Conservation (phyloP, 768 basidiomycete genomes). For the Kwoniella heveanensis region DNA sequence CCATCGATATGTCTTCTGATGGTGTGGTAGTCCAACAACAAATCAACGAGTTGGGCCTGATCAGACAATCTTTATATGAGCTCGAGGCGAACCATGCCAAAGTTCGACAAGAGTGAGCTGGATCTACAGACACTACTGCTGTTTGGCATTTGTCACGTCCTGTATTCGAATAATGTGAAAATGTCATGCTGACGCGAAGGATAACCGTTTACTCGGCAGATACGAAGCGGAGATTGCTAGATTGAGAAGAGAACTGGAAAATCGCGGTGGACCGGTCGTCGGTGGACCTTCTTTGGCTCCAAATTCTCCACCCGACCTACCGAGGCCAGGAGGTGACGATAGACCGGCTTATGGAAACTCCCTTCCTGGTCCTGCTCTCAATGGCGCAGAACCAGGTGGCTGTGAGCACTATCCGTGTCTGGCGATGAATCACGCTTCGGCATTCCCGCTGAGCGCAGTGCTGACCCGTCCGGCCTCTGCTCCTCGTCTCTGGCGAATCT, state of each 20-base stretch:
- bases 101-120: slow-evolving; percentile 66
- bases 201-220: slow-evolving; percentile 27
- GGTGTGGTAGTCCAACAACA: slow-evolving; percentile 61
- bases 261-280: slow-evolving; percentile 35
- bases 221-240: slow-evolving; percentile 82
- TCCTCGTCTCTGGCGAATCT: not conserved
- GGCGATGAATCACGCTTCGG: no score
- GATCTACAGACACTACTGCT: not conserved
- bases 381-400: slow-evolving; percentile 55
- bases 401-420: slow-evolving; percentile 48
- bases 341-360: slow-evolving; percentile 50
- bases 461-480: not conserved
- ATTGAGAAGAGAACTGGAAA: slow-evolving; percentile 69
- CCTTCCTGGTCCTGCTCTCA: slow-evolving; percentile 56
- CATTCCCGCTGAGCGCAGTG: no score
- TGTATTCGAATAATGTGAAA: no score
- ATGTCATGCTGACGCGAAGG: not conserved
- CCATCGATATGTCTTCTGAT: not conserved
- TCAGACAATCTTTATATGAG: slow-evolving; percentile 86
- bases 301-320: slow-evolving; percentile 48
- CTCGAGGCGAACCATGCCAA: slow-evolving; percentile 86
- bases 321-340: slow-evolving; percentile 41
- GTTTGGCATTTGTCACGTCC: no score
- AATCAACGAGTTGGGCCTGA: slow-evolving; percentile 84
- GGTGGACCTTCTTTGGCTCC: slow-evolving; percentile 27